These are phyloP conservation scores for Colletotrichum sp. DNA, from an alignment of 2,329 filamentous ascomycete species.

Conservation along the genomic window DNA sequence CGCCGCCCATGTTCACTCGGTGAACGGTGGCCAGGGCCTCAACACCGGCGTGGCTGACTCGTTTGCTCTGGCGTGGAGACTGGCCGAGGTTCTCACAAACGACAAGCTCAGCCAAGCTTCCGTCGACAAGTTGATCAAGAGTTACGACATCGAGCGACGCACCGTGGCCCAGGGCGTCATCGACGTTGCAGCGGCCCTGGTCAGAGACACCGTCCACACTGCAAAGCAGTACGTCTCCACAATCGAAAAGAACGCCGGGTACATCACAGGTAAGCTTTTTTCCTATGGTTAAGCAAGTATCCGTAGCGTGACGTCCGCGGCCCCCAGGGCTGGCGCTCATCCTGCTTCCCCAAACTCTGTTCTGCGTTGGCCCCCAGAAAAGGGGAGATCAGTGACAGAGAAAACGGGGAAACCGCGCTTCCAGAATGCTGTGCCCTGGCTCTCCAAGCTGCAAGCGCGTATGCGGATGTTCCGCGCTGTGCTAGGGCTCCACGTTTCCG, in stretches of 20 bases:
- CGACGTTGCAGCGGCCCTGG: slow-evolving; percentile 48
- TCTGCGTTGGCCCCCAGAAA: not conserved
- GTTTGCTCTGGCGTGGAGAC: slow-evolving; percentile 56
- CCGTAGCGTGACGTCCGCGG: not conserved
- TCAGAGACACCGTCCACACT: slow-evolving; percentile 46
- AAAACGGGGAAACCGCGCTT: not conserved
- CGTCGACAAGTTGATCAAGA: slow-evolving; percentile 35
- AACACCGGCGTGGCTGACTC: slow-evolving; percentile 55
- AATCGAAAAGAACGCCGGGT: slow-evolving; percentile 51
- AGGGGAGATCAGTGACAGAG: not conserved
- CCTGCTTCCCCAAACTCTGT: not conserved
- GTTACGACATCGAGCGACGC: slow-evolving; percentile 49
- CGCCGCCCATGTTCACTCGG: slow-evolving; percentile 53
- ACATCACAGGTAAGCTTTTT: slow-evolving; percentile 44
- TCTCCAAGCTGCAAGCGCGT: not conserved
- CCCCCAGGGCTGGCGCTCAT: not conserved
- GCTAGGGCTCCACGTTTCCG: not conserved
- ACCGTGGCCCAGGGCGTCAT: slow-evolving; percentile 48
- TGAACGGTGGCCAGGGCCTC: slow-evolving; percentile 54
- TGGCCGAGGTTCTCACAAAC: slow-evolving; percentile 39
- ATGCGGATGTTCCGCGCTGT: not conserved
- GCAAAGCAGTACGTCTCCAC: slow-evolving; percentile 51
- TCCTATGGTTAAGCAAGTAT: not conserved
- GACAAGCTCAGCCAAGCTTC: slow-evolving; percentile 24
- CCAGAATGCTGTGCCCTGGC: not conserved